Percentiles rank a stretch among this genome's conserved stretches.
Evolutionary conservation across 164 flowering plant species (phyloP).

Genomic region (Vitis rotundifolia): DNA sequence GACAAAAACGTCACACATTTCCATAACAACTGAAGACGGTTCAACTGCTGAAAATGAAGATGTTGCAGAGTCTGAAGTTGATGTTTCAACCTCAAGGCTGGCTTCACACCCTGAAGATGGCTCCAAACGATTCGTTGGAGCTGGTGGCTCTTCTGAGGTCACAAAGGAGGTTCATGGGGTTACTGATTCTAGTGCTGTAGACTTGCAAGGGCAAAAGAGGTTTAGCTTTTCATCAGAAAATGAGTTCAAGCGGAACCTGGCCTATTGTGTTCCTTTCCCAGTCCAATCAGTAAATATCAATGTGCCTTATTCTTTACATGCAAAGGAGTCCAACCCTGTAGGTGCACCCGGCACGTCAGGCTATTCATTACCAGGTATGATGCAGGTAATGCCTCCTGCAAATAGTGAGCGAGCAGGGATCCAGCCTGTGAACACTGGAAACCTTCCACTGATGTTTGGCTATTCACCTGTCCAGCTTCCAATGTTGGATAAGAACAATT

Average conservation of each 20-base stretch:
- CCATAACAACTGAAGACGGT: conserved; percentile 78
- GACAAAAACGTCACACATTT: conserved; percentile 54
- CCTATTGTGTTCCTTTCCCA: conserved; percentile 41
- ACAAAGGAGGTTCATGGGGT: conserved; percentile 43
- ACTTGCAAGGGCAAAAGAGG: conserved; percentile 44
- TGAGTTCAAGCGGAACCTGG: conserved; percentile 40
- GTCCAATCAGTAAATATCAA: conserved; percentile 38
- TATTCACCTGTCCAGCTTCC: conserved; percentile 78
- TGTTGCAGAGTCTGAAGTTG: conserved; percentile 88
- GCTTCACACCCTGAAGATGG: conserved; percentile 46
- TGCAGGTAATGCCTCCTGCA: conserved; percentile 47
- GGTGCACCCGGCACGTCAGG: conserved; percentile 36
- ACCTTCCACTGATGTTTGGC: conserved; percentile 57
- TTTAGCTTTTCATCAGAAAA: conserved; percentile 35
- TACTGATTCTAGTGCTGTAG: conserved; percentile 33
- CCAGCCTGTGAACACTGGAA: conserved; percentile 48
- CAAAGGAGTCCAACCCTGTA: conserved; percentile 37
- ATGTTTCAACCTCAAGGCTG: conserved; percentile 63
- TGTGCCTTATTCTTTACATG: conserved; percentile 41
- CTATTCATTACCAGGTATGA: conserved; percentile 37
- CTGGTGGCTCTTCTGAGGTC: conserved; percentile 37
- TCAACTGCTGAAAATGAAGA: conserved; percentile 90
- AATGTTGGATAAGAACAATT: conserved; percentile 53
- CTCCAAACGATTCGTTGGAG: conserved; percentile 32
- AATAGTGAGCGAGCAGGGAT: conserved; percentile 41